These are phyloP conservation scores for Crithidia acanthocephali DNA, from an alignment of 208 protist species.

Conservation along the genomic window DNA sequence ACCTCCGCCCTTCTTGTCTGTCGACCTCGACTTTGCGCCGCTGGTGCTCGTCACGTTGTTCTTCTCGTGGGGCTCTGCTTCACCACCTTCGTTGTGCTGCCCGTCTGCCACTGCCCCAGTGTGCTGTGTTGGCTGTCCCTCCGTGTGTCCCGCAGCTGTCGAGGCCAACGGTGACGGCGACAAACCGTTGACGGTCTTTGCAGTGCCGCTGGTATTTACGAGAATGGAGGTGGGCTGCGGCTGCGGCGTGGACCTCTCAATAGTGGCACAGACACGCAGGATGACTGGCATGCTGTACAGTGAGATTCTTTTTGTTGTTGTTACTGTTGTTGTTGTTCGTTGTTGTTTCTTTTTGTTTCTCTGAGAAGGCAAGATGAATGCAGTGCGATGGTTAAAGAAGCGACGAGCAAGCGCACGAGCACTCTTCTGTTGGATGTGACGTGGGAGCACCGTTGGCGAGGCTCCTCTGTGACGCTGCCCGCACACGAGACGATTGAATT, in stretches of 20 bases:
- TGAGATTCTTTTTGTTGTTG: neutral
- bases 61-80: neutral
- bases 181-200: neutral
- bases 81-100: neutral
- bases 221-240: neutral
- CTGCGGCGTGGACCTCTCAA: slow-evolving; percentile 3
- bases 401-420: too few species aligned
- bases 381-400: too few species aligned
- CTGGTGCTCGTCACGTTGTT: neutral
- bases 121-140: neutral
- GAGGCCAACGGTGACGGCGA: neutral
- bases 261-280: slow-evolving; percentile 24
- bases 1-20: too few species aligned
- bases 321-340: neutral
- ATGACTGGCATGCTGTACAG: slow-evolving; percentile 26
- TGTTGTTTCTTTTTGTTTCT: too few species aligned
- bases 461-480: too few species aligned
- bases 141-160: neutral
- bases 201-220: neutral
- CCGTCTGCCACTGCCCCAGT: neutral
- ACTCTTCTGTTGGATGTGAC: too few species aligned
- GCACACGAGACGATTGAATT: too few species aligned
- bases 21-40: neutral
- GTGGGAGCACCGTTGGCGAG: too few species aligned
- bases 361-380: too few species aligned